Percentiles rank a stretch among this genome's conserved stretches.
phyloP scores from a whole-genome alignment of 2,329 filamentous ascomycete species.

The Davidsoniella virescens region DNA sequence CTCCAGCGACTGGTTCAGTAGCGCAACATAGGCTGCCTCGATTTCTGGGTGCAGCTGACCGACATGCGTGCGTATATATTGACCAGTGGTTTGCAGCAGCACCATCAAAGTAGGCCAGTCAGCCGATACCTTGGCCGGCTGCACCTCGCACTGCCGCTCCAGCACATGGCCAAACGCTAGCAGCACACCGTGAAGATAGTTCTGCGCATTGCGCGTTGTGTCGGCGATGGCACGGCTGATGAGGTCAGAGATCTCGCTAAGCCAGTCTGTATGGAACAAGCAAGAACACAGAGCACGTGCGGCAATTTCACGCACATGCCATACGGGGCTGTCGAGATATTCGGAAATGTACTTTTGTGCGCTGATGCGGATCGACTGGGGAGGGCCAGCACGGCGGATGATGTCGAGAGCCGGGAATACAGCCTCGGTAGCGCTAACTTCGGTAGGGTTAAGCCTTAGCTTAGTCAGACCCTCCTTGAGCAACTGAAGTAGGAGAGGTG shows the following conservation, averaged over 20 bases:
- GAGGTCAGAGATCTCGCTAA: conserved; percentile 19
- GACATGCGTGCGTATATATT: conserved; percentile 9
- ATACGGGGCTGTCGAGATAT: conserved; percentile 53
- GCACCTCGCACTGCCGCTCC: conserved; percentile 34
- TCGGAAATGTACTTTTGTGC: conserved; percentile 42
- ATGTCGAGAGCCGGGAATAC: conserved; percentile 77
- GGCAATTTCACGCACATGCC: conserved; percentile 71
- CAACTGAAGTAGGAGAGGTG: conserved; percentile 45
- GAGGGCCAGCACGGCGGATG: conserved; percentile 53
- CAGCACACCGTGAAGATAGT: conserved; percentile 42
- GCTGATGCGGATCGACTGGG: conserved; percentile 34
- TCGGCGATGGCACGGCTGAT: conserved; percentile 19
- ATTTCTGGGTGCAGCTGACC: conserved; percentile 19
- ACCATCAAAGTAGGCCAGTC: conserved; percentile 6
- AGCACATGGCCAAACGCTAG: conserved; percentile 40
- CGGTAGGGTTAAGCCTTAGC: conserved; percentile 22
- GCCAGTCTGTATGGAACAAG: conserved; percentile 35
- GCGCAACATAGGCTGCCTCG: neutral
- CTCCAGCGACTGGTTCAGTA: conserved; percentile 10
- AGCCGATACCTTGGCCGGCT: conserved; percentile 23
- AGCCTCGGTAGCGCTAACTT: conserved; percentile 40
- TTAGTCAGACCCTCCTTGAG: conserved; percentile 36
- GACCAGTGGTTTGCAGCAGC: conserved; percentile 5
- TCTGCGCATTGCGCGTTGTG: conserved; percentile 23
- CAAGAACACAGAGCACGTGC: conserved; percentile 55